phyloP scores from a whole-genome alignment of 2,329 filamentous ascomycete species.

The Calycina herbarum region DNA sequence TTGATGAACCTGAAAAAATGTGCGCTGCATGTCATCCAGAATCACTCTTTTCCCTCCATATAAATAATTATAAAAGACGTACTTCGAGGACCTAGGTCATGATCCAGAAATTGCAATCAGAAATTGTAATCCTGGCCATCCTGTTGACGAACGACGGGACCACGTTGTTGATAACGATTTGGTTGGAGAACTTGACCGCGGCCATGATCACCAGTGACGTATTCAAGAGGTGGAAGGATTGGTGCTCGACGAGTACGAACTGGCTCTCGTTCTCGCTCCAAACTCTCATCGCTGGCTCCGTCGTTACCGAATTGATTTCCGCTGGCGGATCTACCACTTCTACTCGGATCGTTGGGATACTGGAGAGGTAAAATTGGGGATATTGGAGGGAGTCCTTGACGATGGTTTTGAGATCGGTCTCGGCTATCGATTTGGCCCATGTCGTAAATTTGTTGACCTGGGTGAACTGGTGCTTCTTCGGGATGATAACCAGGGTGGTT shows the following conservation, averaged over 20 bases:
- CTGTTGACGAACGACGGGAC: background rate
- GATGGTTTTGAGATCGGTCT: background rate
- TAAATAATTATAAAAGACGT: background rate
- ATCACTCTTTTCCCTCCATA: background rate
- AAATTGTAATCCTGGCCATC: background rate
- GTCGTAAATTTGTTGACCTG: background rate
- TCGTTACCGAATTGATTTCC: background rate
- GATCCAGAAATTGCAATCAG: background rate
- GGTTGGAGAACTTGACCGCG: background rate
- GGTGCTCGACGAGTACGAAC: background rate
- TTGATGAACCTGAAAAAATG: background rate
- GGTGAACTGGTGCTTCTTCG: background rate
- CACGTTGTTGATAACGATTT: background rate
- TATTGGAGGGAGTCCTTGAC: background rate
- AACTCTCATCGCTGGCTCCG: background rate
- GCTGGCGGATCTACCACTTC: background rate
- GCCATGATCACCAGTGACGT: background rate
- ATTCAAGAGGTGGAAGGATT: background rate
- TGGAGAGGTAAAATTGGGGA: background rate
- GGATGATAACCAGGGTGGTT: background rate
- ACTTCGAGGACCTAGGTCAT: background rate
- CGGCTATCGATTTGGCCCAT: background rate
- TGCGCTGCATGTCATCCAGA: background rate
- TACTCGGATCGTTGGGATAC: background rate
- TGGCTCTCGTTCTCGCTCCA: background rate